Evolutionary conservation across 2,329 filamentous ascomycete genomes (phyloP).

Genomic region (Colletotrichum paranaense): DNA sequence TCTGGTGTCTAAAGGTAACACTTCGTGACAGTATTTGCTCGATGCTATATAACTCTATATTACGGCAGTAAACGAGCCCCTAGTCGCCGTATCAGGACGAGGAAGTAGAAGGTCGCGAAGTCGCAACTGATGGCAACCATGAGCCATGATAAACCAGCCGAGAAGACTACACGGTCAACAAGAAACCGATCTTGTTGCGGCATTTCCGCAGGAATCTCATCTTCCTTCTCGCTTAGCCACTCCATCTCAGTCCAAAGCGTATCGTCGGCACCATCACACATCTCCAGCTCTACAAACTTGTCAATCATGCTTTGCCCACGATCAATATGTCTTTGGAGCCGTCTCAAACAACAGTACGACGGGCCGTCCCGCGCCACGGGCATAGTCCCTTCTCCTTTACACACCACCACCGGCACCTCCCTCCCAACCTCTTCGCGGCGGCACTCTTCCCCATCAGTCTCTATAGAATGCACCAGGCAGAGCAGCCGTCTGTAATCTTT

Average conservation of each 20-base stretch:
- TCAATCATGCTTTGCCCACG: constrained; percentile 19
- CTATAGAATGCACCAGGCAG: constrained; percentile 14
- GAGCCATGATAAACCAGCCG: constrained; percentile 27
- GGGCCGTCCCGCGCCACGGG: neutral
- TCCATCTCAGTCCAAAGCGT: constrained; percentile 16
- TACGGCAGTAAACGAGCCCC: neutral
- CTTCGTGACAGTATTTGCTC: neutral
- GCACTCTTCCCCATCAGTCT: neutral
- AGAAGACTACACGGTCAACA: constrained; percentile 26
- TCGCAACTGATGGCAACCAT: constrained; percentile 34
- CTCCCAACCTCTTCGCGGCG: neutral
- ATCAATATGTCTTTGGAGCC: constrained; percentile 21
- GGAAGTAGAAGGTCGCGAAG: constrained; percentile 33
- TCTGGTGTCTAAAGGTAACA: neutral
- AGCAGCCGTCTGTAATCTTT: constrained; percentile 13
- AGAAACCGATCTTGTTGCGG: constrained; percentile 6
- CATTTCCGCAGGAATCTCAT: constrained; percentile 22
- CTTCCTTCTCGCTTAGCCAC: constrained; percentile 27
- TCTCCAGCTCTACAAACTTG: constrained; percentile 21
- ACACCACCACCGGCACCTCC: constrained; percentile 10
- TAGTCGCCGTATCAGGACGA: neutral
- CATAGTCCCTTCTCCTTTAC: constrained; percentile 19
- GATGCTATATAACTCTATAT: neutral
- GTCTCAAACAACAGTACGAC: neutral
- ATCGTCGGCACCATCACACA: constrained; percentile 5